Conservation (phyloP, 106 monocot species). For the Posidonia australis region DNA sequence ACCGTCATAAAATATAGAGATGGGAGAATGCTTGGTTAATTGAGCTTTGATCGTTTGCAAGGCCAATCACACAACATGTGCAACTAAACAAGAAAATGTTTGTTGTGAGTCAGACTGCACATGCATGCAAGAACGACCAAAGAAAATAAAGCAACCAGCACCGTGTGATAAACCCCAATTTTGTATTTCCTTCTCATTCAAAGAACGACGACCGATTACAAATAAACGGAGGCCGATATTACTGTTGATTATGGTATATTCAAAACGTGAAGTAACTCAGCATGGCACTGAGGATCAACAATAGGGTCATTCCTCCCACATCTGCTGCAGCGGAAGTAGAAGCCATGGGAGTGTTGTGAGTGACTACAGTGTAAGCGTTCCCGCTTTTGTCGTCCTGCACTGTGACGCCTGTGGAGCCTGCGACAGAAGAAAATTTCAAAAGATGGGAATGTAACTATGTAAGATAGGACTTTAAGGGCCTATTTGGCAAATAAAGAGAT, state of each 20-base stretch:
- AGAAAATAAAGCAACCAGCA: no score
- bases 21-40: no score
- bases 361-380: neutral
- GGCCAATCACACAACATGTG: no score
- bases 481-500: neutral
- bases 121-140: no score
- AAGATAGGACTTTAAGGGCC: neutral
- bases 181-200: no score
- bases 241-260: neutral
- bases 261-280: neutral
- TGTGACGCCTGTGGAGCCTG: neutral
- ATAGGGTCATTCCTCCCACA: neutral
- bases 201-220: no score
- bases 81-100: no score
- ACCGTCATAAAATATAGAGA: no score
- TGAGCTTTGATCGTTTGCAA: no score
- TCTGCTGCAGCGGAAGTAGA: neutral
- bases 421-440: neutral
- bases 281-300: neutral
- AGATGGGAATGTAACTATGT: neutral
- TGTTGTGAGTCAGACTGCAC: no score
- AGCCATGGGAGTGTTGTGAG: neutral
- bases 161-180: no score
- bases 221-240: no score
- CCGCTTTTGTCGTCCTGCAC: neutral